These are phyloP conservation scores for Solanum pinnatisectum DNA, from an alignment of 257 asterid species.

Conservation along the genomic window DNA sequence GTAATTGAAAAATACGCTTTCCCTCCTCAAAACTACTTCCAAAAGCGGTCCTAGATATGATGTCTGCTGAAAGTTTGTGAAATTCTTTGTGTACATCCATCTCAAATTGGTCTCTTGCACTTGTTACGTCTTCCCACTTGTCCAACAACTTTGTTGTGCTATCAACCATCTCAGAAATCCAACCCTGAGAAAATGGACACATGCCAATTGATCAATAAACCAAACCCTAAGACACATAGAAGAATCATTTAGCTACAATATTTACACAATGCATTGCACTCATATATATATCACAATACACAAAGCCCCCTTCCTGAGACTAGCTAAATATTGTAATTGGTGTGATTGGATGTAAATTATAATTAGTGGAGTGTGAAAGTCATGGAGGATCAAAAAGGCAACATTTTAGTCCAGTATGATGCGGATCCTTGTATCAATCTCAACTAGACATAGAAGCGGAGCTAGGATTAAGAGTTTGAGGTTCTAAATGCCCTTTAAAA, in stretches of 20 bases:
- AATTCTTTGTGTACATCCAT: constrained; percentile 39
- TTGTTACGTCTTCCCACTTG: constrained; percentile 43
- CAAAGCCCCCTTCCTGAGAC: background rate
- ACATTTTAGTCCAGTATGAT: background rate
- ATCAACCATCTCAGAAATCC: constrained; percentile 55
- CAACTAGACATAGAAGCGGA: background rate
- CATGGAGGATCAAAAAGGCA: background rate
- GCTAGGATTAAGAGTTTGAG: background rate
- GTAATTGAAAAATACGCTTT: constrained; percentile 44
- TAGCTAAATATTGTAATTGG: background rate
- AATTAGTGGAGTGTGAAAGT: background rate
- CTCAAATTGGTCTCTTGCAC: constrained; percentile 36
- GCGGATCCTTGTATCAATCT: background rate
- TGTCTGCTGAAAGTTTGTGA: constrained; percentile 52
- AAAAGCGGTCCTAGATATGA: constrained; percentile 53
- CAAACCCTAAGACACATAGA: background rate
- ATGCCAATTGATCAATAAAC: background rate
- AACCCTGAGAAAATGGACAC: constrained; percentile 23
- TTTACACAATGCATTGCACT: background rate
- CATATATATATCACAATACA: background rate
- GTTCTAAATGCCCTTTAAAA: too few species aligned
- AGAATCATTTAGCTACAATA: background rate
- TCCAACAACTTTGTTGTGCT: constrained; percentile 25
- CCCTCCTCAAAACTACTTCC: constrained; percentile 60
- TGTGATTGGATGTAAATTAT: background rate